Evolutionary conservation across 2,329 filamentous ascomycete species (phyloP), one percentile per base, ranked within the genome.

Genomic region (Akanthomyces dipterigenus): DNA sequence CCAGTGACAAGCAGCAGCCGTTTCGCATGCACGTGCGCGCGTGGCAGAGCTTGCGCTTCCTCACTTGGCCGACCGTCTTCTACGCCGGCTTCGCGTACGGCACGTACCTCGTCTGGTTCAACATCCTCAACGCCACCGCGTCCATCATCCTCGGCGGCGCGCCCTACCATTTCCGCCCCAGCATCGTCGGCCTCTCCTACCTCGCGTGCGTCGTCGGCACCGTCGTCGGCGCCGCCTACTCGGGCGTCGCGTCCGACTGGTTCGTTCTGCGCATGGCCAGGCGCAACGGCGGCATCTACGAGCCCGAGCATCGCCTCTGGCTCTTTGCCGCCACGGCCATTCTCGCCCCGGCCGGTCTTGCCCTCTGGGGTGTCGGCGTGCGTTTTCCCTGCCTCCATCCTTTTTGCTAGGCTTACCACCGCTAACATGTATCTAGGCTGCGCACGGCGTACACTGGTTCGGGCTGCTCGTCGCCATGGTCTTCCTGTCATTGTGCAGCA

Each of bases 41-140:
- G 0, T 69, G 70, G 65, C 75, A 75, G 34, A 72, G 70, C 3
- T 64, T 77, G 5, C 70, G 71, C 34, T 70, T 75, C 36, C 67
- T 78, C 4, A 69, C 69, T 1, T 79, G 75, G 73, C 77, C 77
- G 0, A 72, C 76, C 18, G 72, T 78, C 20, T 75, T 78, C 51
- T 79, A 75, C 59, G 68, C 74, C 0, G 75, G 76, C 11, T 77
- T 78, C 55, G 73, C 72, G 9, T 78, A 78, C 60, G 75, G 76
- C 2, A 73, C 73, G 0, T 76, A 77, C 31, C 70, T 78, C 3
- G 70, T 77, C 42, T 77, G 73, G 68, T 78, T 77, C 67, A 77
- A 76, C 63, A 73, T 78, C 3, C 69, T 77, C n/a, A 77, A 77
- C 48, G 76, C 75, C 62, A 80, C 72, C 2, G 73, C 70, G 22